A percentile compares a stretch with the other conserved stretches of the same genome.
These are phyloP conservation scores for Hyaloperonospora arabidopsidis DNA, from an alignment of 352 stramenopile genomes.

Conservation along the genomic window DNA sequence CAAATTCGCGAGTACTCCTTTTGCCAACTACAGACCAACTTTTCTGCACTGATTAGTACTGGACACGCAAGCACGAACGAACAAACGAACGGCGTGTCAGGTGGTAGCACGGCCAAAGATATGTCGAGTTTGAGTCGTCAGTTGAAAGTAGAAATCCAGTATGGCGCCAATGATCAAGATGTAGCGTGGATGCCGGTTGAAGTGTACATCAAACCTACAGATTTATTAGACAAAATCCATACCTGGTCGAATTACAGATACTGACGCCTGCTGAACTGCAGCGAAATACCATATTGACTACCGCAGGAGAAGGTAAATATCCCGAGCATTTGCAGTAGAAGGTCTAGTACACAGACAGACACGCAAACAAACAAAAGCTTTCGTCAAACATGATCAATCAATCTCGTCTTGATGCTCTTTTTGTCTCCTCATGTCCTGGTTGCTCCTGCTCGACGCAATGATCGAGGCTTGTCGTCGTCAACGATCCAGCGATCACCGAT, in stretches of 20 bases:
- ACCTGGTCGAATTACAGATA: too few relatives aligned
- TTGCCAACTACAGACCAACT: slow-evolving; percentile 1
- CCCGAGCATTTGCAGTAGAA: neutral
- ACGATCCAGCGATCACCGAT: slow-evolving; percentile 10
- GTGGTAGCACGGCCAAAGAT: slow-evolving; percentile 5
- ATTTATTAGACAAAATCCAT: too few relatives aligned
- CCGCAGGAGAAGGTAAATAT: too few relatives aligned
- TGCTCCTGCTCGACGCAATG: slow-evolving; percentile 13
- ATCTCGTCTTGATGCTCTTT: slow-evolving; percentile 16
- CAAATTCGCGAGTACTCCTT: too few relatives aligned
- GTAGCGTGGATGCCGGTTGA: too few relatives aligned
- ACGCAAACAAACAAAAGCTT: slow-evolving; percentile 2
- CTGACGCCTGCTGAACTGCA: too few relatives aligned
- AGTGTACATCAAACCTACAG: too few relatives aligned
- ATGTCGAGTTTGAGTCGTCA: neutral
- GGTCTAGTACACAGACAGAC: slow-evolving; percentile 7
- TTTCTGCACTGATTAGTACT: slow-evolving; percentile 19
- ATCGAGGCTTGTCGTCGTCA: slow-evolving; percentile 19
- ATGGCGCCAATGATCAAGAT: too few relatives aligned
- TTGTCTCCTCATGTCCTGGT: slow-evolving; percentile 20
- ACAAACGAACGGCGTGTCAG: slow-evolving; percentile 11
- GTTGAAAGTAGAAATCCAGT: too few relatives aligned
- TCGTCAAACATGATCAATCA: slow-evolving; percentile 16
- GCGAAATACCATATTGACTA: too few relatives aligned
- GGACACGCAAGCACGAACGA: slow-evolving; percentile 13